A percentile compares a stretch with the other conserved stretches of the same genome.
phyloP scores from a whole-genome alignment of 768 basidiomycete genomes.

The Podaxis sp. region DNA sequence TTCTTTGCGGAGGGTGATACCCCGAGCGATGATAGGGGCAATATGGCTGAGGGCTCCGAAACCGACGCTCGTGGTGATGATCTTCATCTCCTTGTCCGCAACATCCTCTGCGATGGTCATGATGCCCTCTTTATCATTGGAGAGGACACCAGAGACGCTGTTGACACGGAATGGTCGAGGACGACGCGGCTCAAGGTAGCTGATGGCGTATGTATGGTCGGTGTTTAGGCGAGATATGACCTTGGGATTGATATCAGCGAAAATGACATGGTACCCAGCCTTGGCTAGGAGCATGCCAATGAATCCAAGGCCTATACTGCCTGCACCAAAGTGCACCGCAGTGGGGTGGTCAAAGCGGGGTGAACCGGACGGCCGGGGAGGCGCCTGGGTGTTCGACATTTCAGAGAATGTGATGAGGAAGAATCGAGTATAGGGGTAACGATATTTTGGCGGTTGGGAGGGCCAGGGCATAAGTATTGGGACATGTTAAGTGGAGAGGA shows the following conservation, averaged over 20 bases:
- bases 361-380: neutral
- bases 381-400: neutral
- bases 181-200: constrained; percentile 7
- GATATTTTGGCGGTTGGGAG: no score
- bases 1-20: constrained; percentile 2
- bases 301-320: constrained; percentile 12
- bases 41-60: constrained; percentile 7
- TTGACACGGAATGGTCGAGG: constrained; percentile 9
- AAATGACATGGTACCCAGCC: constrained; percentile 13
- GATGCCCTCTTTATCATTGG: constrained; percentile 8
- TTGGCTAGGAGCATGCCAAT: constrained; percentile 11
- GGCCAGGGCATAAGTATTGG: no score
- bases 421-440: no score
- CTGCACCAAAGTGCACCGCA: constrained; percentile 11
- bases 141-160: constrained; percentile 10
- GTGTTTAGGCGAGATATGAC: constrained; percentile 5
- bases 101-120: constrained; percentile 9
- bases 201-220: constrained; percentile 6
- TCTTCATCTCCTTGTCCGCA: constrained; percentile 12
- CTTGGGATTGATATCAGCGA: constrained; percentile 6
- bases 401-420: no score
- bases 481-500: no score
- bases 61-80: constrained; percentile 12
- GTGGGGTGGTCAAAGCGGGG: constrained; percentile 8
- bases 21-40: constrained; percentile 10